Evolutionary conservation across 2,329 filamentous ascomycete species (phyloP), one percentile per base, ranked within the genome.

Genomic region (Cladophialophora psammophila): DNA sequence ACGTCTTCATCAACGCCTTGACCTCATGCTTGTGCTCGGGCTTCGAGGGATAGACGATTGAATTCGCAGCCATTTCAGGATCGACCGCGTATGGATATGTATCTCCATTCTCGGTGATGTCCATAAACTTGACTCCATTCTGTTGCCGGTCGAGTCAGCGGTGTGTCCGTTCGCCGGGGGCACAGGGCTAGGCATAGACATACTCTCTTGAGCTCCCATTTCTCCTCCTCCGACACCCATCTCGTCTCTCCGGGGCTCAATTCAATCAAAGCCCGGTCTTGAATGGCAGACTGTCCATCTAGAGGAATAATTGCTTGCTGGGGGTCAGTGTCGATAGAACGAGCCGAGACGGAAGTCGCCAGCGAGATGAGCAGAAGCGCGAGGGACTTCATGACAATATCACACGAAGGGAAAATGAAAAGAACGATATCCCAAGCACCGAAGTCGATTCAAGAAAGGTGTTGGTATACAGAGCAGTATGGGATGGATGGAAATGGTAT

Each of bases 211-310:
- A 98, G 82, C 78, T 90, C 89, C 93, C 94, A 97, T 81, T 98
- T 99, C 82, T 97, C 89, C 40, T 97, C 92, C 75, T 98, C 94
- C 0, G 92, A 96, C 36, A 97, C 90, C 91, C 92, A 95, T 84
- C 86, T 83, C 31, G 90, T 94, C 77, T 94, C 86, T 64, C 91
- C 93, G 3, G 93, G 93, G n/a, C 87, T 86, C 32, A 95, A 84
- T 82, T 98, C 94, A 70, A 99, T 89, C 55, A 96, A 84, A 78
- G 86, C 95, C 73, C 84, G 84, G 74, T 90, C 86, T 10, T 74
- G 35, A 15, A 6, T 42, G 18, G 64, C 12, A 2, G 52, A 18
- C 31, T 61, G 32, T 36, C 62, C 26, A 31, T 66, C 45, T 31
- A 65, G 56, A 15, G 64, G 32, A 34, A 72, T 73, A 55, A 75